A percentile compares a stretch with the other conserved stretches of the same genome.
These are phyloP conservation scores for Gonapodya sp. DNA, from an alignment of 192 early-diverging fungal species.

Conservation along the genomic window DNA sequence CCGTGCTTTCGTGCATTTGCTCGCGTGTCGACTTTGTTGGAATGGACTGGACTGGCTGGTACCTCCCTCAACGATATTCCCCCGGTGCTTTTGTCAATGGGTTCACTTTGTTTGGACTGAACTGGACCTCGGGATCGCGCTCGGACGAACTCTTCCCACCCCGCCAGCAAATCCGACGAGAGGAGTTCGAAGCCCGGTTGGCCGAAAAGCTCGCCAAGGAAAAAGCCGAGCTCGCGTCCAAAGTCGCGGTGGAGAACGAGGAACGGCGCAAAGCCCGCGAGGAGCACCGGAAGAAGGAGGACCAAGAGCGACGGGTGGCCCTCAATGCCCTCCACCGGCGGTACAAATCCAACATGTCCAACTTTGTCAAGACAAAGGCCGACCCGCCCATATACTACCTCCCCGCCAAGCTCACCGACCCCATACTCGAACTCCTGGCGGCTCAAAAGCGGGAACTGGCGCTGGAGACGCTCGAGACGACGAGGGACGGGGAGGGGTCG, in stretches of 20 bases:
- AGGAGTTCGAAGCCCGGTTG: conserved; percentile 29
- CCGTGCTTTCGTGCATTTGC: no score
- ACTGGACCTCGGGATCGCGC: no score
- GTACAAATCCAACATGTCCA: background rate
- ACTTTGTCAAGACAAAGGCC: background rate
- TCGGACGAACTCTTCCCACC: background rate
- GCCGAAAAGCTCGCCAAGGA: conserved; percentile 36
- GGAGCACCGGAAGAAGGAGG: background rate
- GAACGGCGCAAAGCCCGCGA: conserved; percentile 16
- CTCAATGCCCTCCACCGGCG: background rate
- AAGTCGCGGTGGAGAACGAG: conserved; percentile 27
- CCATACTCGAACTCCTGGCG: background rate
- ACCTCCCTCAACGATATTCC: no score
- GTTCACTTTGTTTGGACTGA: no score
- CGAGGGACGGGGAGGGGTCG: background rate
- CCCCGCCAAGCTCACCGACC: background rate
- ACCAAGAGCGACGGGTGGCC: background rate
- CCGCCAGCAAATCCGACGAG: conserved; percentile 29
- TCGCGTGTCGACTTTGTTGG: no score
- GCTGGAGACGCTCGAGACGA: background rate
- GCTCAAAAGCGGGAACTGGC: background rate
- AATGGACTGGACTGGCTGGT: no score
- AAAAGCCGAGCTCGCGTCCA: conserved; percentile 25
- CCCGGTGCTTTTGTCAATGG: no score
- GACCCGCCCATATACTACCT: background rate